Percentiles rank a stretch among this genome's conserved stretches.
Evolutionary conservation across 352 stramenopile species (phyloP).

Genomic region (Globisporangium cederbergense): DNA sequence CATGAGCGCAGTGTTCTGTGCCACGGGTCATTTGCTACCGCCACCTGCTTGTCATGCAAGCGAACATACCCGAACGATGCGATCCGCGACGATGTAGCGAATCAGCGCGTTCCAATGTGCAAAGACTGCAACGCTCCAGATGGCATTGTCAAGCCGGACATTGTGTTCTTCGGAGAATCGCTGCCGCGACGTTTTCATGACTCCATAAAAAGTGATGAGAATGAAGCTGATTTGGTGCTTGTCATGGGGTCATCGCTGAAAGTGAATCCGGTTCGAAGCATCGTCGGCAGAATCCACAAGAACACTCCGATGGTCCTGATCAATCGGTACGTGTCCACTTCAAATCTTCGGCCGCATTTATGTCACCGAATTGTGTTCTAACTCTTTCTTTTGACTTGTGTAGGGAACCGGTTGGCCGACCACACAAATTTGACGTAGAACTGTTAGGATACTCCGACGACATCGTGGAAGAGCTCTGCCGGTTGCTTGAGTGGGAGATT

Average conservation of each 20-base stretch:
- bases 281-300: conserved; percentile 82
- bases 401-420: conserved; percentile 74
- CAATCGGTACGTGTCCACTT: conserved; percentile 42
- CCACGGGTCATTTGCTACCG: conserved; percentile 92
- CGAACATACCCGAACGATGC: conserved; percentile 74
- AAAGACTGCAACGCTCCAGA: conserved; percentile 56
- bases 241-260: conserved; percentile 99
- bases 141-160: conserved; percentile 96
- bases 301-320: conserved; percentile 84
- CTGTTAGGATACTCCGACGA: conserved; percentile 82
- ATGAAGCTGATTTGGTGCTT: conserved; percentile 93
- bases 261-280: conserved; percentile 93
- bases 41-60: conserved; percentile 91
- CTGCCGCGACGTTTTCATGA: conserved; percentile 89
- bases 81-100: conserved; percentile 80
- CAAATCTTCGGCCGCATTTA: neutral
- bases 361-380: neutral
- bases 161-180: conserved; percentile 98
- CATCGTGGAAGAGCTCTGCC: conserved; percentile 78
- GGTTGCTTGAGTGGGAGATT: conserved; percentile 74
- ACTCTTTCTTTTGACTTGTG: neutral
- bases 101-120: conserved; percentile 81
- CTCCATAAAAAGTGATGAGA: conserved; percentile 74
- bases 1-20: conserved; percentile 90
- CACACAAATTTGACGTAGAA: conserved; percentile 84